phyloP scores from a whole-genome alignment of 805 yeast species.

The Candida fluviatilis region DNA sequence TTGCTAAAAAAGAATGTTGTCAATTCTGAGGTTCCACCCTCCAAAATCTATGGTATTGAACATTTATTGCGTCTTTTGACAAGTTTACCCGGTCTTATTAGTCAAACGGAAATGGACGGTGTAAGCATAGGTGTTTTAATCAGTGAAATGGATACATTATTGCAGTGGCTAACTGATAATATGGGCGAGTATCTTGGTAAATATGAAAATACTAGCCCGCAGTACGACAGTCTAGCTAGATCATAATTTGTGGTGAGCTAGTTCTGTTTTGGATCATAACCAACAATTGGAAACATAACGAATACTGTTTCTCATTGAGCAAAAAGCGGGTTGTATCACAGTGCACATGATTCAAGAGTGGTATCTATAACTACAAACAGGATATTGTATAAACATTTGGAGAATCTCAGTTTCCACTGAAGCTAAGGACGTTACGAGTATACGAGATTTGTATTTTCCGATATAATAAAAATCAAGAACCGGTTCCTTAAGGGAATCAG shows the following conservation, averaged over 20 bases:
- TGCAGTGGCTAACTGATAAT: conserved; percentile 48
- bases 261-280: too few species aligned
- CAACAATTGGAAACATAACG: too few species aligned
- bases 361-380: too few species aligned
- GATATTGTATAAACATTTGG: too few species aligned
- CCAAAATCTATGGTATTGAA: conserved; percentile 67
- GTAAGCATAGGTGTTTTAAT: conserved; percentile 57
- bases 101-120: conserved; percentile 78
- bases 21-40: conserved; percentile 15
- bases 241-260: conserved; percentile 5
- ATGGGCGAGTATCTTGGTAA: conserved; percentile 27
- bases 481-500: too few species aligned
- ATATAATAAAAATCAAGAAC: too few species aligned
- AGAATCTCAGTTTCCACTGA: too few species aligned
- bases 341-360: too few species aligned
- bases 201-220: conserved; percentile 37
- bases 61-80: conserved; percentile 77
- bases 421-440: too few species aligned
- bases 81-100: conserved; percentile 76
- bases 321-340: too few species aligned
- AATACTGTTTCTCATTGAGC: too few species aligned
- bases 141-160: conserved; percentile 49
- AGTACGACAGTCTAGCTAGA: conserved; percentile 35
- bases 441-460: too few species aligned
- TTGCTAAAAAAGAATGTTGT: conserved; percentile 34